Base-by-base conservation (phyloP, 257 asterid species). In the Solanum infundibuliforme region DNA sequence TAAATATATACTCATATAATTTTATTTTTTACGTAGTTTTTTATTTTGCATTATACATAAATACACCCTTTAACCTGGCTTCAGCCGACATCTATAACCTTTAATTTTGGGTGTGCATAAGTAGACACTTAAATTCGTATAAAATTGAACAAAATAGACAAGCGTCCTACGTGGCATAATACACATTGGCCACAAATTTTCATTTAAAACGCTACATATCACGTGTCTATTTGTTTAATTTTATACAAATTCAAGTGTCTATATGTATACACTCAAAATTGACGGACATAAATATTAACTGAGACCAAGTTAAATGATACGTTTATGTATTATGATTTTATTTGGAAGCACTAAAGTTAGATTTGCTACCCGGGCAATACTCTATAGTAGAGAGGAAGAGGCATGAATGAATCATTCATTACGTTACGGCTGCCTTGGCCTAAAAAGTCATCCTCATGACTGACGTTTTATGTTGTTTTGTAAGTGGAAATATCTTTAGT, bases 241-340 rank as follows among this genome's bases (percentile, higher is more conserved):
- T 48, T 48, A 48, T 16, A 48, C 3, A 48, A 48, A 1, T 48
- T 14, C 60, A 48, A 48, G 2, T 48, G 52, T 4, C 48, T 41
- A 4, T 0, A 23, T 60, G 1, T 60, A 4, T 9, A 6, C 8
- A 60, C 23, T 21, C 2, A 60, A 60, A 60, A 60, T 21, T 60
- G 0, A 60, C 8, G 1, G 5, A 10, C 8, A 4, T 5, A 8
- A 0, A 62, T 62, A 0, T 62, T 2, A 62, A 2, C 6, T 4
- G 0, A 52, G 0, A 52, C 9, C 1, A 6, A 52, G 0, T 18
- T 18, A 16, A 52, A 16, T 16, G 3, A 23, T 0, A 16, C 2
- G 0, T 39, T 39, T 62, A 23, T 62, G 7, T 55, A 55, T 55
- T 55, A 55, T 55, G 66, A 1, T 14, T 48, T 52, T 52, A 3